phyloP scores from a whole-genome alignment of 1,139 yeast genomes.

The Sugiyamaella xylanicola region DNA sequence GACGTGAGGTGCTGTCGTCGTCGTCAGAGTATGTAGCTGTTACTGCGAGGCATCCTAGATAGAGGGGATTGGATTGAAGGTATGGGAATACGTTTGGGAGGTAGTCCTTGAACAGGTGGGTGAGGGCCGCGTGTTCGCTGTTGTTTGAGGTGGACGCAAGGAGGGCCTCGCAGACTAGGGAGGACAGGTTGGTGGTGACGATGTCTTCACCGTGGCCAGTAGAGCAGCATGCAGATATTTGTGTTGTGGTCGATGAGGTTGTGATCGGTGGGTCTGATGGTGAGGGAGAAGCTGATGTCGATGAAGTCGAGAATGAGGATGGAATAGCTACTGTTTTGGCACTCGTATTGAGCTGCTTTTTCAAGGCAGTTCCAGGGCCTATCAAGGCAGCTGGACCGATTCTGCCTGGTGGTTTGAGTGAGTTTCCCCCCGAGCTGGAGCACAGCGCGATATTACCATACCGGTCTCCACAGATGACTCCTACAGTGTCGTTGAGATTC shows the following conservation, averaged over 20 bases:
- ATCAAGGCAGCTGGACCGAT: constrained; percentile 47
- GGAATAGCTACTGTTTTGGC: too few species aligned
- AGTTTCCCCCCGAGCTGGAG: constrained; percentile 46
- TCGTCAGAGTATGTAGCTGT: constrained; percentile 1
- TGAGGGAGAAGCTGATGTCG: too few species aligned
- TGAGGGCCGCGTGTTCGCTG: constrained; percentile 1
- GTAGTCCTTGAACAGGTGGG: constrained; percentile 1
- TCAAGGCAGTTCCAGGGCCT: constrained; percentile 39
- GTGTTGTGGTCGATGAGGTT: not conserved
- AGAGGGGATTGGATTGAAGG: constrained; percentile 32
- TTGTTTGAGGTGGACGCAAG: not conserved
- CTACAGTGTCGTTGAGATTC: constrained; percentile 42
- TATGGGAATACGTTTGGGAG: constrained; percentile 1
- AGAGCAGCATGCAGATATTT: constrained; percentile 29
- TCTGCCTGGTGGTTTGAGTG: constrained; percentile 44
- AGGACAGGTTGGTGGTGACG: constrained; percentile 34
- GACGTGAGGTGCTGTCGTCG: constrained; percentile 6
- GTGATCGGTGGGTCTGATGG: too few species aligned
- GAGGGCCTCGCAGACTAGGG: constrained; percentile 16
- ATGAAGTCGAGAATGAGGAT: too few species aligned
- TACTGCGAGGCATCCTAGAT: constrained; percentile 33
- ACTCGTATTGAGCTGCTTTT: not conserved
- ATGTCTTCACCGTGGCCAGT: constrained; percentile 48
- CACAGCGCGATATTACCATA: constrained; percentile 37
- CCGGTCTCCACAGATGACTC: constrained; percentile 42